phyloP scores from a whole-genome alignment of 805 yeast species.

The Saccharomycopsis babjevae region DNA sequence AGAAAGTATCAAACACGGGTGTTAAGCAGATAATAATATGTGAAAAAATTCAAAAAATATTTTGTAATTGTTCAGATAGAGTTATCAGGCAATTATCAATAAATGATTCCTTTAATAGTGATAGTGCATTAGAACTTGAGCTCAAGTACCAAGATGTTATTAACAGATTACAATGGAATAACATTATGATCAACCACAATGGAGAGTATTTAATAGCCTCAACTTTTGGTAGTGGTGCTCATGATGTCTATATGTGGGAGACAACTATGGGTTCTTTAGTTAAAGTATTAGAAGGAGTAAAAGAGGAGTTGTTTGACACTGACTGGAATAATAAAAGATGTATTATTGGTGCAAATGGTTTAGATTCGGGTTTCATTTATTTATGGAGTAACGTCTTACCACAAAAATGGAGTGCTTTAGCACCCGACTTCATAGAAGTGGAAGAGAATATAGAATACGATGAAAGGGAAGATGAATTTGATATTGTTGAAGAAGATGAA shows the following conservation, averaged over 20 bases:
- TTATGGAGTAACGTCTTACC: constrained; percentile 76
- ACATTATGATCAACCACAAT: constrained; percentile 61
- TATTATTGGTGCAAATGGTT: constrained; percentile 69
- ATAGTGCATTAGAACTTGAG: constrained; percentile 43
- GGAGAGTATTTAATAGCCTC: constrained; percentile 85
- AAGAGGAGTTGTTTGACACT: constrained; percentile 76
- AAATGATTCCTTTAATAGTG: constrained; percentile 29
- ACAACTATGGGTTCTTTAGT: constrained; percentile 79
- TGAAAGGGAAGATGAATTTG: constrained; percentile 89
- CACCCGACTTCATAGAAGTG: constrained; percentile 91
- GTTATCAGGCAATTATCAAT: constrained; percentile 53
- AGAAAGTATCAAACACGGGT: constrained; percentile 55
- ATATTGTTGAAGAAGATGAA: constrained; percentile 59
- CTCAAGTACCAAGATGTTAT: constrained; percentile 87
- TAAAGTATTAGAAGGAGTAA: constrained; percentile 82
- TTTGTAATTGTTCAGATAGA: constrained; percentile 69
- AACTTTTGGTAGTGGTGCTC: constrained; percentile 71
- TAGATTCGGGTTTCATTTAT: constrained; percentile 75
- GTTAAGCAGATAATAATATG: constrained; percentile 59
- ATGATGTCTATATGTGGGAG: constrained; percentile 89
- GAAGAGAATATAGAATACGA: constrained; percentile 84
- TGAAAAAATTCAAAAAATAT: constrained; percentile 47
- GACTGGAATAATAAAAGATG: constrained; percentile 79
- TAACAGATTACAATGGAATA: constrained; percentile 80
- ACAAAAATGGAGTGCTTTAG: constrained; percentile 92